Conservation (phyloP, 2,329 filamentous ascomycete species). For the Monosporascus sp. region DNA sequence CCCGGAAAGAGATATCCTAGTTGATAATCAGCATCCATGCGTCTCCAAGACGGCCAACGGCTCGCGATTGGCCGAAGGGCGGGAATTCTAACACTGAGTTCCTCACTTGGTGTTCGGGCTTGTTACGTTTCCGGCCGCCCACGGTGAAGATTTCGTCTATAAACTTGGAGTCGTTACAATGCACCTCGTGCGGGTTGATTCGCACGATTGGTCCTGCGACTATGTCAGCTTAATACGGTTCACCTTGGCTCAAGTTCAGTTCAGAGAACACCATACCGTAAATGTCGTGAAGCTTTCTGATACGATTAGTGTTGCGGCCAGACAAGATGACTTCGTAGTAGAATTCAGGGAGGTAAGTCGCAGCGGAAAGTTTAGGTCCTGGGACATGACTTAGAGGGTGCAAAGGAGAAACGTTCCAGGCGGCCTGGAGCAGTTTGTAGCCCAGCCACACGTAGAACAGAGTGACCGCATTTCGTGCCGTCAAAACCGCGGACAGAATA, state of each 20-base stretch:
- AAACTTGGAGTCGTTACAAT: conserved; percentile 30
- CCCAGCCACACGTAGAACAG: conserved; percentile 20
- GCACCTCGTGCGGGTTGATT: conserved; percentile 34
- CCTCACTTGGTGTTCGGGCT: conserved; percentile 14
- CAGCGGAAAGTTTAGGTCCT: conserved; percentile 31
- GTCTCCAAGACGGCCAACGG: too few relatives aligned
- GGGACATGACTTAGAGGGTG: conserved; percentile 33
- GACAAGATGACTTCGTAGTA: conserved; percentile 31
- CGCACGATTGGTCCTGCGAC: conserved; percentile 29
- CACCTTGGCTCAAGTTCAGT: neutral
- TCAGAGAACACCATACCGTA: conserved; percentile 24
- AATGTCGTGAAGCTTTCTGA: conserved; percentile 30
- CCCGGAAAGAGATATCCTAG: conserved; percentile 4
- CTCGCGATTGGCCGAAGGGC: too few relatives aligned
- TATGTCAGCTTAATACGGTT: neutral
- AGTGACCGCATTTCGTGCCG: neutral
- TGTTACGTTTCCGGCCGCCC: conserved; percentile 17
- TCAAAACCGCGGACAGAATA: too few relatives aligned
- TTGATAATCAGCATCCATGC: neutral
- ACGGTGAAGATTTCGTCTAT: conserved; percentile 33
- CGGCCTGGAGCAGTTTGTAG: conserved; percentile 21
- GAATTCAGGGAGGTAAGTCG: conserved; percentile 31
- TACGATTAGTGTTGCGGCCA: conserved; percentile 29
- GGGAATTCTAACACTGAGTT: conserved; percentile 10
- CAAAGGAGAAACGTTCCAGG: conserved; percentile 34